phyloP scores from a whole-genome alignment of 352 stramenopile genomes.

The Elongisporangium anandrum region DNA sequence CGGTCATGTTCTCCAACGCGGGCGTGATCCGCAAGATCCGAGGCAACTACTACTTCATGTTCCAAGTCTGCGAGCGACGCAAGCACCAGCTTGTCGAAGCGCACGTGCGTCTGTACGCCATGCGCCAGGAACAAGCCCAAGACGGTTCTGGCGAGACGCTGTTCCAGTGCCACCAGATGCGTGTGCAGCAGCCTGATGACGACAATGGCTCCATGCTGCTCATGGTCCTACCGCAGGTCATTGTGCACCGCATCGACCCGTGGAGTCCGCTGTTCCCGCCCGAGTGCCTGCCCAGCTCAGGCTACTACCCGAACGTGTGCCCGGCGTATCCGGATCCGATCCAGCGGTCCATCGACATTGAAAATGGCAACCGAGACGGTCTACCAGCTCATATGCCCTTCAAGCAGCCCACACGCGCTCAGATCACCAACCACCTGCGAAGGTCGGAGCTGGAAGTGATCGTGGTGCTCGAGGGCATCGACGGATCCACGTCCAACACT shows the following conservation, averaged over 20 bases:
- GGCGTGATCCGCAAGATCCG: slow-evolving; percentile 88
- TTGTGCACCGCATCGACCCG: slow-evolving; percentile 84
- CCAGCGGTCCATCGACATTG: slow-evolving; percentile 69
- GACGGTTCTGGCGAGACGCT: slow-evolving; percentile 62
- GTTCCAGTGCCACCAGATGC: slow-evolving; percentile 84
- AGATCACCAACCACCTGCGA: slow-evolving; percentile 69
- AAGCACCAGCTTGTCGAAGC: slow-evolving; percentile 88
- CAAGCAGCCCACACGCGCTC: slow-evolving; percentile 58
- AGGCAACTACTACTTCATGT: slow-evolving; percentile 90
- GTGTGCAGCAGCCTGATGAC: slow-evolving; percentile 86
- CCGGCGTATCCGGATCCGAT: slow-evolving; percentile 68
- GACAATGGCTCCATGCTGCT: slow-evolving; percentile 76
- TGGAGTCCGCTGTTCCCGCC: slow-evolving; percentile 81
- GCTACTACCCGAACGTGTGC: slow-evolving; percentile 44
- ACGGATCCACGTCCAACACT: slow-evolving; percentile 83
- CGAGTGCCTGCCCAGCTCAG: slow-evolving; percentile 52
- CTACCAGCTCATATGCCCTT: slow-evolving; percentile 22
- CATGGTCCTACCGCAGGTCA: slow-evolving; percentile 75
- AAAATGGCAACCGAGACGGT: slow-evolving; percentile 83
- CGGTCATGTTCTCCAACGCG: slow-evolving; percentile 83
- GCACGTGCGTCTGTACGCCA: slow-evolving; percentile 80
- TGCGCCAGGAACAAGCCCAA: slow-evolving; percentile 57
- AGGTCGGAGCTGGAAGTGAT: slow-evolving; percentile 75
- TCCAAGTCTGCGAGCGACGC: slow-evolving; percentile 86
- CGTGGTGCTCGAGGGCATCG: slow-evolving; percentile 79